Conservation (phyloP, 805 yeast species). For the Saccharomycopsis amapae region DNA sequence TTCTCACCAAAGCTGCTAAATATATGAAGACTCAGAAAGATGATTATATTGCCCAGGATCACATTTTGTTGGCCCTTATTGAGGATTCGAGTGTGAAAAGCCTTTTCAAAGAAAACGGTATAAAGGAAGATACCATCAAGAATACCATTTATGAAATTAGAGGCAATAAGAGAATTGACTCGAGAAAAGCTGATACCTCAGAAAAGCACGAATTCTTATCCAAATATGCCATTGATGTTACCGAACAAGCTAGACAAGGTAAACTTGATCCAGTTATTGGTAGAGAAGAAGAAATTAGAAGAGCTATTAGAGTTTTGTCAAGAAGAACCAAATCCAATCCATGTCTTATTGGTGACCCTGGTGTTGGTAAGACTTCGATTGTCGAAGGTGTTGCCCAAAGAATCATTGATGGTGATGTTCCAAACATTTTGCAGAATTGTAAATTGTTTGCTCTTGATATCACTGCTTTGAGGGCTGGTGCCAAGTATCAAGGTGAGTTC, state of each 20-base stretch:
- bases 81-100: constrained; percentile 68
- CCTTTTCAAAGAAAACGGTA: constrained; percentile 62
- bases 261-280: constrained; percentile 97
- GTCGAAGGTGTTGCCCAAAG: constrained; percentile 99
- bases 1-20: constrained; percentile 67
- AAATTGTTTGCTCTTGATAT: constrained; percentile 82
- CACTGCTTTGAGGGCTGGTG: constrained; percentile 97
- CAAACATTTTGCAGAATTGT: constrained; percentile 74
- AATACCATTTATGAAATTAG: constrained; percentile 74
- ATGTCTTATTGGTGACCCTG: constrained; percentile 96
- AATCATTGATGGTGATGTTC: constrained; percentile 92
- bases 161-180: constrained; percentile 87
- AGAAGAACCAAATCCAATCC: constrained; percentile 97
- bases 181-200: constrained; percentile 89
- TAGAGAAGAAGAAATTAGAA: constrained; percentile 95
- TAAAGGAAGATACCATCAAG: constrained; percentile 65
- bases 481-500: constrained; percentile 96
- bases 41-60: constrained; percentile 89
- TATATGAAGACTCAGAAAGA: constrained; percentile 86
- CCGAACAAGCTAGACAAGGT: constrained; percentile 89
- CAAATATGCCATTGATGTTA: constrained; percentile 90
- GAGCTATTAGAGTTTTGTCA: constrained; percentile 92
- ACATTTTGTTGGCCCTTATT: constrained; percentile 73
- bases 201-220: constrained; percentile 73
- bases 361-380: constrained; percentile 97